Evolutionary conservation across 2,329 filamentous ascomycete genomes (phyloP), one percentile per base, ranked within the genome.

Genomic region (Fusarium sp.): DNA sequence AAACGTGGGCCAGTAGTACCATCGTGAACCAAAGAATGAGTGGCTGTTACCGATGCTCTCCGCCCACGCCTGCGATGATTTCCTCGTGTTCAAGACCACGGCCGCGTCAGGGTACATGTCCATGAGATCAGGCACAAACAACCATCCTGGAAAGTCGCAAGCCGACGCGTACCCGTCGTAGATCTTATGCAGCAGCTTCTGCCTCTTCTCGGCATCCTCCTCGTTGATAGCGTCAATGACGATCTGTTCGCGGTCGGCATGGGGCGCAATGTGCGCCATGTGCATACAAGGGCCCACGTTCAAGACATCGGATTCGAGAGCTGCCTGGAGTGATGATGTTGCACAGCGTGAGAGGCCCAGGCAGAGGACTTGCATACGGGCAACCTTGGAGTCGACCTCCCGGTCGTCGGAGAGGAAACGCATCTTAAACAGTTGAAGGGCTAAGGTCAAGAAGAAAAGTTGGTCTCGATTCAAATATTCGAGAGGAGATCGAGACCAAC

Each of bases 91-190:
- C n/a, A 82, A 73, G 6, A 82, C 69, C 55, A 82, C 63, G 2
- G 60, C 55, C 3, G 81, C 80, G 2, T 79, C 75, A 2, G 80
- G 80, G 22, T 80, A 82, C 79, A 82, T 80, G 56, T 83, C 81
- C 79, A 82, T 81, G n/a, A 83, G 74, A 65, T 82, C 81, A 22
- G 79, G 75, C 9, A 75, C 63, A 65, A 82, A 82, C 53, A 70
- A 62, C 57, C 77, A 76, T 6, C 67, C 78, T 2, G 81, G 81
- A 36, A 80, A 78, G 64, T 82, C 66, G 69, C 76, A 66, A 2
- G 75, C 62, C 38, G 74, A 76, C 17, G 71, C 67, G 64, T 79
- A 80, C 20, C 79, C 79, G 44, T 78, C 75, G 57, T 80, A 79
- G 38, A 82, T 63, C 35, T 73, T 56, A 61, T 75, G 70, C 10